Evolutionary conservation across 2,329 filamentous ascomycete species (phyloP), one percentile per base, ranked within the genome.

Genomic region (Aspergillus fumigatus): DNA sequence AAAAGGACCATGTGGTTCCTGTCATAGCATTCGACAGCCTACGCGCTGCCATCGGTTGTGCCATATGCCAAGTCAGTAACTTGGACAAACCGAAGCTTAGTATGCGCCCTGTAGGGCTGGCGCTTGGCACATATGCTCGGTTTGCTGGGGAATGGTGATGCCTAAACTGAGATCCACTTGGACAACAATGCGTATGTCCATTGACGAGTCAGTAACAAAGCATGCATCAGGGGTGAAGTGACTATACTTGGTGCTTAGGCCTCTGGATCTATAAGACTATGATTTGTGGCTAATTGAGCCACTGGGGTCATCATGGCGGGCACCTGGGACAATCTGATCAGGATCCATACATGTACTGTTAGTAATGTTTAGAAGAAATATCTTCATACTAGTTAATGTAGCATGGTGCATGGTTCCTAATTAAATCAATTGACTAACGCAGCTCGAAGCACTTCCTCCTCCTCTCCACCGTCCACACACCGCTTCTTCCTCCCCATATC

Each of bases 101-200:
- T 23, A 47, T 23, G 19, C 32, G 60, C 66, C 66, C 53, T 56
- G 65, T 70, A 70, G 68, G 68, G 68, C 68, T 70, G 68, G 69
- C 60, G 65, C 60, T 69, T 67, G 57, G 57, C 65, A 52, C 55
- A 56, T 62, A 57, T 62, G 58, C 38, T 29, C 19, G 26, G 45
- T 47, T 21, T 9, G 11, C 14, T 14, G 27, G 27, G 19, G 29
- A 38, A 54, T 50, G 25, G 41, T 47, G 40, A 48, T 56, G 41
- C 8, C 23, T 51, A 41, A 51, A 51, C 40, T 43, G n/a, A 47
- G 23, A 47, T 47, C 43, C 43, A 47, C 43, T 25, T 3, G 23
- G 23, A 14, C 11, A 14, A 23, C 11, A 14, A 25, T 1, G 10
- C 7, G 43, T 26, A 6, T 14, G 10, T 25, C 41, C 21, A 25